phyloP scores from a whole-genome alignment of 1,284 basidiomycete genomes.

The Cystobasidium slooffiae region DNA sequence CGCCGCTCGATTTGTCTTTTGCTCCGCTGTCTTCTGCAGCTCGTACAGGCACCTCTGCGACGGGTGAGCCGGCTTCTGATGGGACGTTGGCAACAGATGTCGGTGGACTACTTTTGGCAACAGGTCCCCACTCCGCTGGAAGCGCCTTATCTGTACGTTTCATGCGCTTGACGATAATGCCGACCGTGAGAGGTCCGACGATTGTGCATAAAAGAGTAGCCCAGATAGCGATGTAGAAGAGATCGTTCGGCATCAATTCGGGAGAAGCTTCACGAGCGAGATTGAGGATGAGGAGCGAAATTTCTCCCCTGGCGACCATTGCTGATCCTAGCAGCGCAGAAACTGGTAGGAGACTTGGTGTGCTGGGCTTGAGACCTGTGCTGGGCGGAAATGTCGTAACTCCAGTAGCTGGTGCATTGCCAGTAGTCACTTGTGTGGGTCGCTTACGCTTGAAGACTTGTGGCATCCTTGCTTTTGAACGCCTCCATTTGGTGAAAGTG shows the following conservation, averaged over 20 bases:
- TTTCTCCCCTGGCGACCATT: conserved; percentile 64
- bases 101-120: background rate
- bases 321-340: conserved; percentile 59
- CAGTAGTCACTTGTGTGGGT: background rate
- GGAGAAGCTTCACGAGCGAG: conserved; percentile 45
- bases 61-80: background rate
- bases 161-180: conserved; percentile 56
- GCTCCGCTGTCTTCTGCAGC: background rate
- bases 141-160: conserved; percentile 19
- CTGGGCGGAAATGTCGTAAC: conserved; percentile 17
- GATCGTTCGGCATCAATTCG: background rate
- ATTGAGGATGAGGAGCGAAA: conserved; percentile 58
- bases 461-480: conserved; percentile 9
- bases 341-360: conserved; percentile 40
- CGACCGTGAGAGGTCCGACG: conserved; percentile 60
- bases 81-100: background rate
- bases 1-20: background rate
- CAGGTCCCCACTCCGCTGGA: conserved; percentile 31
- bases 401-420: background rate
- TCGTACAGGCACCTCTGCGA: background rate
- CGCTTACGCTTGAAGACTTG: background rate
- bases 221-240: conserved; percentile 62
- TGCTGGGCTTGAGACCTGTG: background rate
- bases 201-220: conserved; percentile 63
- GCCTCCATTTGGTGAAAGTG: background rate